A percentile compares a stretch with the other conserved stretches of the same genome.
These are phyloP conservation scores for Fusarium nematophilum DNA, from an alignment of 2,329 filamentous ascomycete genomes.

Conservation along the genomic window DNA sequence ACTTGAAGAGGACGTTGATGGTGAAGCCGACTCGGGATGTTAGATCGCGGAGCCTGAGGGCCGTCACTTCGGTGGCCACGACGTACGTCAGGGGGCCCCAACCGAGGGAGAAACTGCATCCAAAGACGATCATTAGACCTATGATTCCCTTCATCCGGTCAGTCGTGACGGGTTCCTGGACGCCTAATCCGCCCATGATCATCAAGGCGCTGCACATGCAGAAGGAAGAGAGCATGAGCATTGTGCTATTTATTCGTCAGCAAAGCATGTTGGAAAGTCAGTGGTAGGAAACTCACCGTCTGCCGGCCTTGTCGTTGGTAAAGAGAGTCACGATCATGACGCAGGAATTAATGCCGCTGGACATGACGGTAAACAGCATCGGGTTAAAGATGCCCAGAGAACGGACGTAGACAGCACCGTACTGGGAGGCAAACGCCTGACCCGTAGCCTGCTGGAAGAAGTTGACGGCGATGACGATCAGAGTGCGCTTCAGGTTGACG, in stretches of 20 bases:
- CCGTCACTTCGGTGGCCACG: conserved; percentile 3
- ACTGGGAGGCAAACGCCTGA: conserved; percentile 42
- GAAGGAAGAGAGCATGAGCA: neutral
- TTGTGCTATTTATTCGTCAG: neutral
- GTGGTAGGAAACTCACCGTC: conserved; percentile 16
- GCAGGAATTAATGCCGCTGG: conserved; percentile 24
- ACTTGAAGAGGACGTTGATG: conserved; percentile 33
- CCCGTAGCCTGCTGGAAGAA: conserved; percentile 46
- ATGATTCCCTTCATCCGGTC: conserved; percentile 12
- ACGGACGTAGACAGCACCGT: conserved; percentile 45
- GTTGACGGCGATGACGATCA: conserved; percentile 40
- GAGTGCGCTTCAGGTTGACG: conserved; percentile 36
- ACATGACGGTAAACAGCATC: conserved; percentile 17
- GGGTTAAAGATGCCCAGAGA: conserved; percentile 44
- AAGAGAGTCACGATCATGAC: conserved; percentile 5
- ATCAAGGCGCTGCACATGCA: conserved; percentile 7
- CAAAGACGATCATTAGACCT: conserved; percentile 14
- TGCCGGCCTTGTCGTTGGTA: neutral
- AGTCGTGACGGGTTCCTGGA: neutral
- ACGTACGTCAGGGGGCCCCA: conserved; percentile 17
- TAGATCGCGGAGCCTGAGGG: conserved; percentile 28
- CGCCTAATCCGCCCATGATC: conserved; percentile 13
- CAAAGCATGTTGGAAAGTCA: neutral
- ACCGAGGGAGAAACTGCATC: conserved; percentile 11
- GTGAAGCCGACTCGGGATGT: conserved; percentile 32